Evolutionary conservation across 208 protist species (phyloP).

Genomic region (Blechomonas ayalai): DNA sequence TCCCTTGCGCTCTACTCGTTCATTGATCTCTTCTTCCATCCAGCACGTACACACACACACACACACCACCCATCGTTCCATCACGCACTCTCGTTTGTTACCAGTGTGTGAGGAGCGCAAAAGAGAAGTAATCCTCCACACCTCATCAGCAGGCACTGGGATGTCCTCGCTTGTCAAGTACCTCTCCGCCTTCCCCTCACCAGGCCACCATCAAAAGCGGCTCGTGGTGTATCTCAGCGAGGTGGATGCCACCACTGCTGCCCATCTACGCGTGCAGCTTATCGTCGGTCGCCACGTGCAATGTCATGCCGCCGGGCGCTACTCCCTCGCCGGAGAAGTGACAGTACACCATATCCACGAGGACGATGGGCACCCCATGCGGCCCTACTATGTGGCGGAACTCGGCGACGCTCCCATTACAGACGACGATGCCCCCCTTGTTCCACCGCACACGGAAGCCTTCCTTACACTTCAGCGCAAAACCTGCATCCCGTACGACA

Average conservation of each 20-base stretch:
- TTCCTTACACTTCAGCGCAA: conserved; percentile 28
- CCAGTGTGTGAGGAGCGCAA: too few relatives aligned
- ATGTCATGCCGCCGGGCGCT: conserved; percentile 15
- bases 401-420: too few relatives aligned
- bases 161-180: too few relatives aligned
- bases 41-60: background rate
- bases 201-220: too few relatives aligned
- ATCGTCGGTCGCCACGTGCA: conserved; percentile 30
- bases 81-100: too few relatives aligned
- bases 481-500: conserved; percentile 32
- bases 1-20: conserved; percentile 5
- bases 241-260: too few relatives aligned
- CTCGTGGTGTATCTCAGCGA: too few relatives aligned
- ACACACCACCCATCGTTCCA: background rate
- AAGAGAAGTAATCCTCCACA: too few relatives aligned
- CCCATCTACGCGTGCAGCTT: conserved; percentile 47
- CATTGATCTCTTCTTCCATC: background rate
- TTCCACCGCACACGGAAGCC: conserved; percentile 8
- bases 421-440: conserved; percentile 1
- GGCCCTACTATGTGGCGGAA: conserved; percentile 41
- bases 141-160: too few relatives aligned
- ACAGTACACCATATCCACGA: too few relatives aligned
- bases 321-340: conserved; percentile 14
- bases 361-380: conserved; percentile 10
- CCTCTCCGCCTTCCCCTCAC: too few relatives aligned